phyloP scores from a whole-genome alignment of 2,329 filamentous ascomycete genomes.

The Cladosporium sp. region DNA sequence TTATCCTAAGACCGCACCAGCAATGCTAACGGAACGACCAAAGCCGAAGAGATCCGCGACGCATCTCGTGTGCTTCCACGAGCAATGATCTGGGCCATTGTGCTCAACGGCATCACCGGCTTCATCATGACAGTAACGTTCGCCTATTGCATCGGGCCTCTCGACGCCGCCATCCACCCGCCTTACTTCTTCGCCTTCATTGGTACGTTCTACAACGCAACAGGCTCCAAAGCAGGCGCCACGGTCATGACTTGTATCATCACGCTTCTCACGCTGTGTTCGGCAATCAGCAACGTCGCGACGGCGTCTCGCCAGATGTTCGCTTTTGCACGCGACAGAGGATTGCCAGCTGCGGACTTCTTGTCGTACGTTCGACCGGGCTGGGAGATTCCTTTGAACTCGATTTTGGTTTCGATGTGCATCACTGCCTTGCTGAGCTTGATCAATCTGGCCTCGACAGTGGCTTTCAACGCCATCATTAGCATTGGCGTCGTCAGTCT shows the following conservation, averaged over 20 bases:
- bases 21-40: neutral
- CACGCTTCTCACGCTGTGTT: conserved; percentile 34
- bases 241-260: conserved; percentile 37
- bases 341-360: conserved; percentile 29
- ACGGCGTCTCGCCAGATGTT: conserved; percentile 43
- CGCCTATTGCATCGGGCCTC: conserved; percentile 37
- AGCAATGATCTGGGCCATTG: conserved; percentile 25
- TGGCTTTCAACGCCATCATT: conserved; percentile 43
- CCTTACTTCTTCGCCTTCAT: conserved; percentile 35
- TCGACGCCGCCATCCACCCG: conserved; percentile 29
- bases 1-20: neutral
- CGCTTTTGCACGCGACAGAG: conserved; percentile 43
- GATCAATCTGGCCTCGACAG: conserved; percentile 44
- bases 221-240: conserved; percentile 34
- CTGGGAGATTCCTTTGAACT: conserved; percentile 31
- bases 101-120: conserved; percentile 24
- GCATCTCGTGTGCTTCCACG: conserved; percentile 27
- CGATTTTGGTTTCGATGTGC: conserved; percentile 31
- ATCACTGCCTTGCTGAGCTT: conserved; percentile 37
- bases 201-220: conserved; percentile 39
- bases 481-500: conserved; percentile 40
- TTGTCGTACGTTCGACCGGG: conserved; percentile 27
- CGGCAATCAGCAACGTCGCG: conserved; percentile 38
- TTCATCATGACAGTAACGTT: conserved; percentile 34
- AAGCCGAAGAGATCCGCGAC: conserved; percentile 31